Conservation (phyloP, 208 protist genomes). For the Porcisia deanei region DNA sequence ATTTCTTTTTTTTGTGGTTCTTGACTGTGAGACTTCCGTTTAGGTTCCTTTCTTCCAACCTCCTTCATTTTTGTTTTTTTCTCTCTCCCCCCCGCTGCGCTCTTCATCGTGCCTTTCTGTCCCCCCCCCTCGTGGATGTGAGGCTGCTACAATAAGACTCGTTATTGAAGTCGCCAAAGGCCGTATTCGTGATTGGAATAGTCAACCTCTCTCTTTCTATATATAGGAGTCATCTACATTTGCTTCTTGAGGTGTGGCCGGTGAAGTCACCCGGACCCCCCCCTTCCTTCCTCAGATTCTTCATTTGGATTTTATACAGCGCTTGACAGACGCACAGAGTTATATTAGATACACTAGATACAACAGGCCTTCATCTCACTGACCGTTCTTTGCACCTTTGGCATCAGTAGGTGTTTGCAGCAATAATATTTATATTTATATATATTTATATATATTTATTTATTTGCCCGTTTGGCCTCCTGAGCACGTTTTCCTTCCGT, state of each 20-base stretch:
- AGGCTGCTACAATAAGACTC: background rate
- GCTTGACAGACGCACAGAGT: background rate
- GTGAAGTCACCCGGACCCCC: background rate
- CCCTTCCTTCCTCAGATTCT: background rate
- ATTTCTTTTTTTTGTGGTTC: too few species aligned
- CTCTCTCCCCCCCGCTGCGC: background rate
- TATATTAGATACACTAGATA: background rate
- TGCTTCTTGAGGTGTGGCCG: background rate
- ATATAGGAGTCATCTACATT: background rate
- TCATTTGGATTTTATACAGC: background rate
- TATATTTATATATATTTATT: background rate
- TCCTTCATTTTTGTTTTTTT: background rate
- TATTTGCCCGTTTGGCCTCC: background rate
- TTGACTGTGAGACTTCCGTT: too few species aligned
- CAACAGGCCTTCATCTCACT: background rate
- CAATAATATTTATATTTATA: too few species aligned
- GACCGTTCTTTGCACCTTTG: too few species aligned
- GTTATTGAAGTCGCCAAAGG: background rate
- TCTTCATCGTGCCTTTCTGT: background rate
- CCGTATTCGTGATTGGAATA: background rate
- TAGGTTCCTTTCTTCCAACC: background rate
- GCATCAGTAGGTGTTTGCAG: too few species aligned
- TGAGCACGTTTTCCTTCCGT: constrained; percentile 9
- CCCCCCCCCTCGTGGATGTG: background rate
- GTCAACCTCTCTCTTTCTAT: background rate